Evolutionary conservation across 1,139 yeast species (phyloP).

Genomic region (Candida mesenterica): DNA sequence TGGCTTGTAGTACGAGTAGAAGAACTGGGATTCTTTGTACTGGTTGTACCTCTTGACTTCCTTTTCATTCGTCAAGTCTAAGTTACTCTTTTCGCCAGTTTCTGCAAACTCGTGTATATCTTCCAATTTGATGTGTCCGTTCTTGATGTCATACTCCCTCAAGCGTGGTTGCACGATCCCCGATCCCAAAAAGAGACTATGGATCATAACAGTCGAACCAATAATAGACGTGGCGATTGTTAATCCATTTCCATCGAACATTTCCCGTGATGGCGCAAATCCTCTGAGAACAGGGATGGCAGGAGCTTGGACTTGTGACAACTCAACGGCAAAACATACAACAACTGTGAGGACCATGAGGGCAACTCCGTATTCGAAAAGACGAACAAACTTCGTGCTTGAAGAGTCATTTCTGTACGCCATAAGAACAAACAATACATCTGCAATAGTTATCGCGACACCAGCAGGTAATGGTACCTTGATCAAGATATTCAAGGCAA

Average conservation of each 20-base stretch:
- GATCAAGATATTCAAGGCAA: slow-evolving; percentile 69
- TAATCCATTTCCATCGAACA: slow-evolving; percentile 63
- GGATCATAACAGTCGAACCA: slow-evolving; percentile 87
- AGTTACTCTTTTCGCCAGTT: slow-evolving; percentile 6
- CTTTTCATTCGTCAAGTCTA: slow-evolving; percentile 8
- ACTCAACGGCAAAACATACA: slow-evolving; percentile 67
- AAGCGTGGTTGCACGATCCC: slow-evolving; percentile 74
- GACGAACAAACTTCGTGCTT: slow-evolving; percentile 59
- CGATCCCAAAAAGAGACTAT: slow-evolving; percentile 71
- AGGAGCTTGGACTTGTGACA: slow-evolving; percentile 52
- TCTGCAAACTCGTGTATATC: slow-evolving; percentile 13
- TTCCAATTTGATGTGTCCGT: slow-evolving; percentile 37
- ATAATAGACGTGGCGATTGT: slow-evolving; percentile 74
- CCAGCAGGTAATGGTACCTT: slow-evolving; percentile 78
- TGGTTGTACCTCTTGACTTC: slow-evolving; percentile 8
- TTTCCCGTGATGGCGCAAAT: slow-evolving; percentile 61
- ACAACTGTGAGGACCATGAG: slow-evolving; percentile 66
- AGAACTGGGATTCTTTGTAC: slow-evolving; percentile 14
- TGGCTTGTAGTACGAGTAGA: slow-evolving; percentile 52
- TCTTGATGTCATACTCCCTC: slow-evolving; percentile 54
- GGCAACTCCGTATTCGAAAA: slow-evolving; percentile 69
- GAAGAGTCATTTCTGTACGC: slow-evolving; percentile 72
- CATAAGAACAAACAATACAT: slow-evolving; percentile 69
- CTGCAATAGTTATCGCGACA: slow-evolving; percentile 66
- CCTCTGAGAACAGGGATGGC: slow-evolving; percentile 63